phyloP scores from a whole-genome alignment of 768 basidiomycete species.

The Candolleomyces eurysporus region DNA sequence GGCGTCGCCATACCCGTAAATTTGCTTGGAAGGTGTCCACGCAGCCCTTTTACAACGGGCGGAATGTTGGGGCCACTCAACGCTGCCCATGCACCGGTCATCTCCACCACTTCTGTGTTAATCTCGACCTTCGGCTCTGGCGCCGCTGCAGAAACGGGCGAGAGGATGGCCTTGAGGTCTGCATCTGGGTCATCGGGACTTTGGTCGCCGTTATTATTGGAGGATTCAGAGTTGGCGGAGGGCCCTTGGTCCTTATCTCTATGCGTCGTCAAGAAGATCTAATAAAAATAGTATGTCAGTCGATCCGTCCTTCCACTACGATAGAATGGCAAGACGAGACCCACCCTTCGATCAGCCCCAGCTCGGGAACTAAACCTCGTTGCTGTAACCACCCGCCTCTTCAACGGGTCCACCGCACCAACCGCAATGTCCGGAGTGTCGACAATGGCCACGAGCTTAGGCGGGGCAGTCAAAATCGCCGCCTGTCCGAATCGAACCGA shows the following conservation, averaged over 20 bases:
- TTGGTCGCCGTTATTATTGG: slow-evolving; percentile 21
- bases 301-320: background rate
- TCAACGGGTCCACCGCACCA: slow-evolving; percentile 82
- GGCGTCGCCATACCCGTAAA: slow-evolving; percentile 81
- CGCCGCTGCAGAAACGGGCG: slow-evolving; percentile 14
- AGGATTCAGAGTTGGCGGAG: slow-evolving; percentile 14
- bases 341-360: slow-evolving; percentile 79
- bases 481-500: slow-evolving; percentile 62
- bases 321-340: too few relatives aligned
- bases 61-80: slow-evolving; percentile 33
- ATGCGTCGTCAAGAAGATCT: slow-evolving; percentile 87
- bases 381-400: slow-evolving; percentile 81
- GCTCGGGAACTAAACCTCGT: slow-evolving; percentile 83
- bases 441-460: slow-evolving; percentile 76
- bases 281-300: background rate
- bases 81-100: slow-evolving; percentile 76
- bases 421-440: slow-evolving; percentile 89
- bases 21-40: slow-evolving; percentile 61
- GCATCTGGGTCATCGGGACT: slow-evolving; percentile 27
- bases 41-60: slow-evolving; percentile 53
- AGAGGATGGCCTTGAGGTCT: slow-evolving; percentile 23
- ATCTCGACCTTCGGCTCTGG: slow-evolving; percentile 49
- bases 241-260: slow-evolving; percentile 45
- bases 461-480: slow-evolving; percentile 79
- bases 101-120: slow-evolving; percentile 61